Conservation (phyloP, 2,329 filamentous ascomycete genomes). For the Nemania serpens region DNA sequence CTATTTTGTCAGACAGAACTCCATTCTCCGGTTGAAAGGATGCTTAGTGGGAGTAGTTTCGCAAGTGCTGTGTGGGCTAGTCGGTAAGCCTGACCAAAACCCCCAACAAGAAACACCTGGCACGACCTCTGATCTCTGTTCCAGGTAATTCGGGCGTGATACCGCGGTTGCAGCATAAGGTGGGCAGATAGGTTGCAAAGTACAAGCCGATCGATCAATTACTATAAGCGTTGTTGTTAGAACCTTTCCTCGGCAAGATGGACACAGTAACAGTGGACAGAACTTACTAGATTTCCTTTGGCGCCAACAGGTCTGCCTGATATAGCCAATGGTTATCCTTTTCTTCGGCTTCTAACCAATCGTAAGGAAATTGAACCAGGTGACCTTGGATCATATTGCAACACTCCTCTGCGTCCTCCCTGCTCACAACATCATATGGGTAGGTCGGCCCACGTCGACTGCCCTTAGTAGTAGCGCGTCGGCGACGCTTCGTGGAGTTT, state of each 20-base stretch:
- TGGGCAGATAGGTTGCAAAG: background rate
- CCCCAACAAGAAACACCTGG: background rate
- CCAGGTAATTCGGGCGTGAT: background rate
- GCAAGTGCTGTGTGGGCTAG: background rate
- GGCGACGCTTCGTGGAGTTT: conserved; percentile 57
- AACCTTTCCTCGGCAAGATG: background rate
- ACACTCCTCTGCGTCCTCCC: conserved; percentile 79
- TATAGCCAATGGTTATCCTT: conserved; percentile 95
- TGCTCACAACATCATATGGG: conserved; percentile 75
- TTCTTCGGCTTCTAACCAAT: conserved; percentile 93
- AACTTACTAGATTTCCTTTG: conserved; percentile 93
- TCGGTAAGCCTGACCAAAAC: background rate
- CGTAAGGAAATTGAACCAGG: conserved; percentile 90
- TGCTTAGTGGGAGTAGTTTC: background rate
- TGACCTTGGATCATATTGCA: conserved; percentile 83
- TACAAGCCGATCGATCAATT: conserved; percentile 28
- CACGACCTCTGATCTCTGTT: background rate
- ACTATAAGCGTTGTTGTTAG: conserved; percentile 33
- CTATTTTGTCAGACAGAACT: conserved; percentile 4
- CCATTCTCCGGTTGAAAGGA: background rate
- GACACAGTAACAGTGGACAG: background rate
- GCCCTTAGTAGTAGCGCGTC: conserved; percentile 71
- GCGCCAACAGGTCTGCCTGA: conserved; percentile 93
- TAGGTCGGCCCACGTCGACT: conserved; percentile 67
- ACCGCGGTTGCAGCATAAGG: background rate